Evolutionary conservation across 768 basidiomycete genomes (phyloP).

Genomic region (Trametes maxima): DNA sequence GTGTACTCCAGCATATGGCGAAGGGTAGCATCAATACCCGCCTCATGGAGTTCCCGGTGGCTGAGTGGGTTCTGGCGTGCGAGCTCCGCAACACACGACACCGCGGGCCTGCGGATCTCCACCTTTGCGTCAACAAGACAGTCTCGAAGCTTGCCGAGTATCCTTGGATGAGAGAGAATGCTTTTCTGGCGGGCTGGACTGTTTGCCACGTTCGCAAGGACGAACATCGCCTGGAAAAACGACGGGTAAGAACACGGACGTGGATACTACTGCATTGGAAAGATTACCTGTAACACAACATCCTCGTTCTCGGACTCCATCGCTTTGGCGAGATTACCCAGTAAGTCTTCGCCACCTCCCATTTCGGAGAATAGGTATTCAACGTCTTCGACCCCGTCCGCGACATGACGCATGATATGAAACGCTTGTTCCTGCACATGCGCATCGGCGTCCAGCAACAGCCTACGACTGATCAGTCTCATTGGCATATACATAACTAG

Average conservation of each 20-base stretch:
- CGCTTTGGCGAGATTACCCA: conserved; percentile 48
- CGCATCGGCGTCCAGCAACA: conserved; percentile 54
- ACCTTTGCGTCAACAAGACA: conserved; percentile 63
- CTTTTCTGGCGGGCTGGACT: conserved; percentile 50
- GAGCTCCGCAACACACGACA: conserved; percentile 60
- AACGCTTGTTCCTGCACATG: conserved; percentile 73
- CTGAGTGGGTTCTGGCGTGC: conserved; percentile 43
- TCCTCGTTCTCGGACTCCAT: conserved; percentile 56
- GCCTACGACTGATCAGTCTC: conserved; percentile 38
- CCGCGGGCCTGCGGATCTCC: conserved; percentile 61
- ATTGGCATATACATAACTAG: no score
- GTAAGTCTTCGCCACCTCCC: conserved; percentile 44
- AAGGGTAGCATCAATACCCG: conserved; percentile 48
- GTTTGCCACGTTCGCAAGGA: conserved; percentile 72
- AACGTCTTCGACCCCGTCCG: conserved; percentile 66
- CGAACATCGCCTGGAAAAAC: conserved; percentile 52
- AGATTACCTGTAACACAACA: conserved; percentile 52
- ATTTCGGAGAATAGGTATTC: conserved; percentile 60
- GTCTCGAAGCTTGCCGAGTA: conserved; percentile 56
- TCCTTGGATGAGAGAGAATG: conserved; percentile 51
- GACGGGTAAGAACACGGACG: background rate
- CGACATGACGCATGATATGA: conserved; percentile 65
- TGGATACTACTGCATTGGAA: background rate
- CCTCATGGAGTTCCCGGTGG: conserved; percentile 43
- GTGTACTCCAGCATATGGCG: conserved; percentile 46